Evolutionary conservation across 2,329 filamentous ascomycete genomes (phyloP), one percentile per base, ranked within the genome.

Genomic region (Tolypocladium ovalisporum): DNA sequence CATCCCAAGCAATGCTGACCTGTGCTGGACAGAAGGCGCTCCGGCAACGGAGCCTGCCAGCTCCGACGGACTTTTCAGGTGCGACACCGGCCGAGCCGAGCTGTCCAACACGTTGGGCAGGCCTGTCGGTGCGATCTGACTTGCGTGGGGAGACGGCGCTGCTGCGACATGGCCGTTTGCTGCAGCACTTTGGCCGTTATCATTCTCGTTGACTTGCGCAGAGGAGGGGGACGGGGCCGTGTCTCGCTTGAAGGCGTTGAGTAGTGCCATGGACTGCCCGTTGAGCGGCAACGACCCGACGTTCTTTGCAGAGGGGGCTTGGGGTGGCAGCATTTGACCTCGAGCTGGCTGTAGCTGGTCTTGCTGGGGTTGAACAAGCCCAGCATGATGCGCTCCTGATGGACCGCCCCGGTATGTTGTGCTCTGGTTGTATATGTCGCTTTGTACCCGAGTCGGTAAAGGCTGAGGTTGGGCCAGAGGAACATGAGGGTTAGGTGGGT

Each of bases 381-480:
- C 15, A 35, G 22, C 5, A 24, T 47, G 54, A 13, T 55, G 40
- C 4, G n/a, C 22, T 12, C 55, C 59, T n/a, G 59, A 58, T 19
- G 56, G 52, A 13, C 61, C 62, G 17, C 70, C 67, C 57, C 69
- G 70, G 44, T 67, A 66, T 2, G 62, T 65, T 2, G 62, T 65
- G 32, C 64, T 68, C 35, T 65, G 65, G n/a, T 76, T 75, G 49
- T 82, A 77, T 57, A 81, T 70, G 8, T 76, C 75, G 60, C 78
- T 76, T 58, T 83, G 81, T 1, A 82, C 78, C 52, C 82, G 79
- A 8, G 79, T 81, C 34, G 80, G 81, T 13, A 80, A 67, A 12
- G 80, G 77, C 56, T 82, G 79, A 1, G 78, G 78, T 55, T 76
- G 72, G 32, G 67, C 62, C 22, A 70, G 60, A 29, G 63, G 60